Conservation (phyloP, 192 early-diverging fungal species). For the Chytriomyces sp. region DNA sequence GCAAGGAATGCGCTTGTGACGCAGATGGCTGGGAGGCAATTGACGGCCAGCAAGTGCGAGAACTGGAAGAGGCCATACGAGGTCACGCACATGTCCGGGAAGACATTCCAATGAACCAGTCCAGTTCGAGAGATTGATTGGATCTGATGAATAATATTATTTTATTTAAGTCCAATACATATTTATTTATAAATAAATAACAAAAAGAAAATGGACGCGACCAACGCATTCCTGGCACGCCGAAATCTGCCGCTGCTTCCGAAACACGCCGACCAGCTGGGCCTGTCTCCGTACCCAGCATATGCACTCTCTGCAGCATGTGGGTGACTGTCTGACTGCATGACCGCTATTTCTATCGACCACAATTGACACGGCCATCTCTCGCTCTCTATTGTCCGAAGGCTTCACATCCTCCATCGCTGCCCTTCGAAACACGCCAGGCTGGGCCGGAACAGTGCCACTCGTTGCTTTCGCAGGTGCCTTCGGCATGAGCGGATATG, state of each 20-base stretch:
- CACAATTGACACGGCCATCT: background rate
- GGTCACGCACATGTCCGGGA: background rate
- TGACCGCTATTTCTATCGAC: background rate
- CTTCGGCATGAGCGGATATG: slow-evolving; percentile 27
- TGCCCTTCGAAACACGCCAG: background rate
- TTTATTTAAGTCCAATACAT: too few species aligned
- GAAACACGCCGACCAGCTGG: slow-evolving; percentile 1
- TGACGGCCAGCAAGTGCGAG: background rate
- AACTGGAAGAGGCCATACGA: background rate
- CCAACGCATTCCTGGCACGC: background rate
- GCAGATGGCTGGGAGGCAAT: background rate
- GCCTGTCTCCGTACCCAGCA: slow-evolving; percentile 35
- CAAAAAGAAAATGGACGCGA: background rate
- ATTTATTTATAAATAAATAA: too few species aligned
- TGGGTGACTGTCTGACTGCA: slow-evolving; percentile 17
- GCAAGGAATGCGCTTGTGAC: background rate
- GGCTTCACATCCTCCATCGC: slow-evolving; percentile 20
- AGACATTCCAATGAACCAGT: background rate
- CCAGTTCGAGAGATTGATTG: background rate
- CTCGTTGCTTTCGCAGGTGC: slow-evolving; percentile 31
- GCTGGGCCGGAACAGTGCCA: slow-evolving; percentile 30
- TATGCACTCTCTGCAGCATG: slow-evolving; percentile 22
- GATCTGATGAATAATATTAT: background rate
- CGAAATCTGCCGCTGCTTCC: slow-evolving; percentile 9
- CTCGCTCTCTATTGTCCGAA: background rate